These are phyloP conservation scores for Wallacemonas rigidus DNA, from an alignment of 208 protist genomes.

Conservation along the genomic window DNA sequence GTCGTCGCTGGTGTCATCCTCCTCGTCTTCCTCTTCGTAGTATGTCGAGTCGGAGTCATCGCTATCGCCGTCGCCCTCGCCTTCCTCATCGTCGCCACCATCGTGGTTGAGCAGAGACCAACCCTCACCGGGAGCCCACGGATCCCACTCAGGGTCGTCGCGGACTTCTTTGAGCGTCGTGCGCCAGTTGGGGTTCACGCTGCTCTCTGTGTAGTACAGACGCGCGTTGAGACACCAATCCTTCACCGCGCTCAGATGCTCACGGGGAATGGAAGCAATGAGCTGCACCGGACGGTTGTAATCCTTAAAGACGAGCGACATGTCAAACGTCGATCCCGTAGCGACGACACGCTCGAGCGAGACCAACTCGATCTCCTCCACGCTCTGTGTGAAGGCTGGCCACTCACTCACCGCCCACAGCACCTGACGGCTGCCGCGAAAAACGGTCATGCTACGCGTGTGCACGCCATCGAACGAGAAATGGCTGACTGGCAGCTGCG, in stretches of 20 bases:
- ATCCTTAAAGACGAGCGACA: constrained; percentile 98
- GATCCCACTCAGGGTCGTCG: constrained; percentile 85
- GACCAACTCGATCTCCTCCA: constrained; percentile 95
- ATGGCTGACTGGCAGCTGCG: constrained; percentile 76
- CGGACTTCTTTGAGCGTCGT: constrained; percentile 84
- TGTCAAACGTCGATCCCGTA: constrained; percentile 95
- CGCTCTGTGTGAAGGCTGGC: constrained; percentile 94
- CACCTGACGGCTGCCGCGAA: constrained; percentile 77
- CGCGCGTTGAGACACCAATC: constrained; percentile 79
- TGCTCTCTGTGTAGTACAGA: constrained; percentile 87
- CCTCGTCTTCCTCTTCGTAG: constrained; percentile 79
- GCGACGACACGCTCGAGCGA: constrained; percentile 94
- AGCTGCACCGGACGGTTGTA: constrained; percentile 83
- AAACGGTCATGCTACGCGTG: constrained; percentile 69
- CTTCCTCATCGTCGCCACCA: constrained; percentile 87
- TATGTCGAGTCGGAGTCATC: constrained; percentile 79
- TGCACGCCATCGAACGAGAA: constrained; percentile 89
- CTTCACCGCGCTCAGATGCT: constrained; percentile 67
- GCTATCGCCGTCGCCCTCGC: constrained; percentile 68
- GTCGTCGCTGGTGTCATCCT: constrained; percentile 53
- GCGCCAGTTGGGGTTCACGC: constrained; percentile 82
- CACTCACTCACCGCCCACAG: constrained; percentile 84
- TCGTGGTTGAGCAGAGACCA: constrained; percentile 78
- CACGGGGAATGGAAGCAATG: constrained; percentile 61
- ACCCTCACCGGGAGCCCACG: constrained; percentile 67